Conservation (phyloP, 352 stramenopile species). For the Phytophthora boehmeriae region DNA sequence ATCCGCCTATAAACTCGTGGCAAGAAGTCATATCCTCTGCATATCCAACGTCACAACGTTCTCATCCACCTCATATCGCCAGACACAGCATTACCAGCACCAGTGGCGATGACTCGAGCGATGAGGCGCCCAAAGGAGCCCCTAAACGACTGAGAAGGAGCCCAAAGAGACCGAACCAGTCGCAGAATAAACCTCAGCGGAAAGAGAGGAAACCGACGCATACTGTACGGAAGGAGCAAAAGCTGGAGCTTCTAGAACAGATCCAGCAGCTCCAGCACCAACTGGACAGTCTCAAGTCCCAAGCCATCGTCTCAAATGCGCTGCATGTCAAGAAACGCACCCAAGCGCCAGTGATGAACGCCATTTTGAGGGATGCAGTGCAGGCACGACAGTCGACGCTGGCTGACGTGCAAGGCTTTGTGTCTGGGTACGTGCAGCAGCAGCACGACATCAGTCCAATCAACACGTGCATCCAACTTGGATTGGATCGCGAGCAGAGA, state of each 20-base stretch:
- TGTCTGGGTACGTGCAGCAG: constrained; percentile 40
- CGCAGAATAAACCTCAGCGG: constrained; percentile 8
- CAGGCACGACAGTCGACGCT: constrained; percentile 35
- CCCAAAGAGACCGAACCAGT: constrained; percentile 4
- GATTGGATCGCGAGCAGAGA: constrained; percentile 25
- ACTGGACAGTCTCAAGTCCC: constrained; percentile 40
- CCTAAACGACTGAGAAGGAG: constrained; percentile 13
- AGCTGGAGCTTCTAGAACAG: constrained; percentile 30
- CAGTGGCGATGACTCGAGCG: constrained; percentile 31
- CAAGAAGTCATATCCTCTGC: background rate
- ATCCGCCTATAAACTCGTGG: background rate
- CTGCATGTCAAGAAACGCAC: constrained; percentile 40
- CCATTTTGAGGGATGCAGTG: constrained; percentile 34
- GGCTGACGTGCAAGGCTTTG: constrained; percentile 32
- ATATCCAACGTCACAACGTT: background rate
- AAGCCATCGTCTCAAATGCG: constrained; percentile 38
- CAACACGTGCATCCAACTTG: constrained; percentile 40
- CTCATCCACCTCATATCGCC: background rate
- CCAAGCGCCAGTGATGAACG: constrained; percentile 41
- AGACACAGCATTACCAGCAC: constrained; percentile 20
- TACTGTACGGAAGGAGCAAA: constrained; percentile 35
- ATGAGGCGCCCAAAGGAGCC: constrained; percentile 10
- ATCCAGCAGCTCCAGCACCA: constrained; percentile 27
- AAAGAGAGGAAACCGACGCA: constrained; percentile 39
- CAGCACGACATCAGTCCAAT: constrained; percentile 43